These are phyloP conservation scores for Gossypium davidsonii DNA, from an alignment of 441 rosid species.

Conservation along the genomic window DNA sequence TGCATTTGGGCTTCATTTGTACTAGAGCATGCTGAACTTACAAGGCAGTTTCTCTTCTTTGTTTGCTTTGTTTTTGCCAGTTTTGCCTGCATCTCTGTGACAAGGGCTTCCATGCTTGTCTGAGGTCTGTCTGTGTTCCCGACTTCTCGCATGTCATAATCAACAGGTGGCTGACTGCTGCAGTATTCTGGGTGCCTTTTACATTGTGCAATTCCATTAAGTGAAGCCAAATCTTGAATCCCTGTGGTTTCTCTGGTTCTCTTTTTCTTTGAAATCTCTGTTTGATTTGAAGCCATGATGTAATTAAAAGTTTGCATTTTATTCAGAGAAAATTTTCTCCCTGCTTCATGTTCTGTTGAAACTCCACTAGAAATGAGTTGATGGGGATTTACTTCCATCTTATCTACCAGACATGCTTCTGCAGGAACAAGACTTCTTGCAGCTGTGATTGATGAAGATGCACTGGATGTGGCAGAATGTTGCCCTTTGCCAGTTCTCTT, in stretches of 20 bases:
- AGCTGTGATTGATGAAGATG: conserved; percentile 27
- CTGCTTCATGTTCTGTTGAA: conserved; percentile 19
- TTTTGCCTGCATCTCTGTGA: conserved; percentile 31
- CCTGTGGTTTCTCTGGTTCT: conserved; percentile 48
- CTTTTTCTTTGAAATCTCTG: conserved; percentile 38
- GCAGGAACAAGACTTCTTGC: conserved; percentile 15
- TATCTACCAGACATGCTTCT: conserved; percentile 20
- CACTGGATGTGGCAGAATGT: conserved; percentile 24
- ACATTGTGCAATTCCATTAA: conserved; percentile 26
- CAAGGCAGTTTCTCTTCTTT: conserved; percentile 28
- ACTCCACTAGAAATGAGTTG: conserved; percentile 11
- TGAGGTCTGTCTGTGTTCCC: conserved; percentile 21
- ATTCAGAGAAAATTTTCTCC: conserved; percentile 21
- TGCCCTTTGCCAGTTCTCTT: conserved; percentile 46
- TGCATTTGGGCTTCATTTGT: conserved; percentile 26
- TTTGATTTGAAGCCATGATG: conserved; percentile 22
- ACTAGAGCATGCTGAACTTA: conserved; percentile 24
- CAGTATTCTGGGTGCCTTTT: conserved; percentile 17
- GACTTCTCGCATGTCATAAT: conserved; percentile 19
- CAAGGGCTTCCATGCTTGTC: conserved; percentile 28
- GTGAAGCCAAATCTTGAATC: conserved; percentile 37
- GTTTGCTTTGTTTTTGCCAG: conserved; percentile 47
- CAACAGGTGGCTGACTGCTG: conserved; percentile 20
- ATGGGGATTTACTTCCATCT: conserved; percentile 6
- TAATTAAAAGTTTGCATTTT: conserved; percentile 26